Base-by-base conservation (phyloP, 2,329 filamentous ascomycete species). In the Colletotrichum simmondsii region DNA sequence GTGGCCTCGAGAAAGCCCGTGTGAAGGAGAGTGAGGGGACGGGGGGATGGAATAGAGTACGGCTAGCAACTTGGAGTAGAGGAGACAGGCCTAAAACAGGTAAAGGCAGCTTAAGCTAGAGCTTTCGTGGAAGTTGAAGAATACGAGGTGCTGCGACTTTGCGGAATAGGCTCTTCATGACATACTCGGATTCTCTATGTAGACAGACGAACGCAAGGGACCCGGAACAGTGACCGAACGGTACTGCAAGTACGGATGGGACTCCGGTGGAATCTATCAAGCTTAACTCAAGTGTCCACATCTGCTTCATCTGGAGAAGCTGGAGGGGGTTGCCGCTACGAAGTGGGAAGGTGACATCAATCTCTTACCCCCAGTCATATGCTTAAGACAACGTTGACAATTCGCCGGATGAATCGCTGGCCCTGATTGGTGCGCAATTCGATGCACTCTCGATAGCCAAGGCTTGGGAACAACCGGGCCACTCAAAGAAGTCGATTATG, bases 291-390 rank as follows among this genome's bases (percentile, higher is more conserved):
- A 32, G 8, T 32, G 30, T 32, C 37, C 37, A 16, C 3, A 42
- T 42, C 10, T 42, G 16, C 37, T 42, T 42, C 37, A 42, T 42
- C 14, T 42, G 7, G 37, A 42, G 37, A 7, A 42, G 16, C 16
- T 42, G 16, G 37, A 42, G 37, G 37, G 37, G 37, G 16, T 19
- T 42, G 37, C 37, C 37, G 16, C 14, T 42, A 42, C 37, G 5
- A 42, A 67, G 42, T 19, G 28, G 65, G 65, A 67, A 67, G 65
- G 56, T 67, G 65, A 60, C 65, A 53, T 67, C 28, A 19, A 19
- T 16, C 30, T 32, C 30, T 32, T 32, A 11, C 32, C 32, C 32
- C 32, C 32, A 11, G 32, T 35, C 32, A 12, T 35, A 12, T 12
- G 32, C 32, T 35, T 35, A 35, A 35, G 32, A 35, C 32, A 35